A percentile compares a stretch with the other conserved stretches of the same genome.
These are phyloP conservation scores for Irpex lacteus DNA, from an alignment of 1,284 basidiomycete genomes.

Conservation along the genomic window DNA sequence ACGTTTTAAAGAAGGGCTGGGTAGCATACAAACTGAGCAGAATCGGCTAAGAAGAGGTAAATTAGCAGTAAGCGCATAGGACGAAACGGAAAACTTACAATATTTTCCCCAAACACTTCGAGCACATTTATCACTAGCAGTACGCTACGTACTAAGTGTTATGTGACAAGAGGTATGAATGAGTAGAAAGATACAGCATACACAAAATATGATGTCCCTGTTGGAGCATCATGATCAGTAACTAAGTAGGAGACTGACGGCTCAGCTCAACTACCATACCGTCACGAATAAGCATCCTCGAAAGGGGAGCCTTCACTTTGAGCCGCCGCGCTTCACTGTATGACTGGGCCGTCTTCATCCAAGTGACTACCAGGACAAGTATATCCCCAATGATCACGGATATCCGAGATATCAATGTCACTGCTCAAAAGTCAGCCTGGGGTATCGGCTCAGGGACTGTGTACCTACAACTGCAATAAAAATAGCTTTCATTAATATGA, in stretches of 20 bases:
- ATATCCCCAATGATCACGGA: background rate
- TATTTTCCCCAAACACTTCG: too few species aligned
- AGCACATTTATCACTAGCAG: too few species aligned
- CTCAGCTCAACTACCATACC: background rate
- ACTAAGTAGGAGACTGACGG: too few species aligned
- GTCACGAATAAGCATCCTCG: background rate
- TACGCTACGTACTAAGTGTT: too few species aligned
- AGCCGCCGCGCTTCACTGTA: background rate
- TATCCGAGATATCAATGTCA: background rate
- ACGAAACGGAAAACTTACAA: too few species aligned
- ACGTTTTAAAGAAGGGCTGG: background rate
- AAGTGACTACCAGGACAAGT: background rate
- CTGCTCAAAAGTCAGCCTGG: background rate
- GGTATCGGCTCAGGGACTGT: accelerated
- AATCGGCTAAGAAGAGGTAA: background rate
- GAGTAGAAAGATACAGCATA: background rate
- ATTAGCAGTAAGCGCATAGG: background rate
- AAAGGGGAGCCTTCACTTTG: background rate
- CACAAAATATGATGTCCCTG: background rate
- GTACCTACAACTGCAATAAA: too few species aligned
- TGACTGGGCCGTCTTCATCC: background rate
- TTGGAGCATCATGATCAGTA: too few species aligned
- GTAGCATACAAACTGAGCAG: background rate
- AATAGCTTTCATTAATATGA: too few species aligned
- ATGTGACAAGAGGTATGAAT: too few species aligned